phyloP scores from a whole-genome alignment of 2,329 filamentous ascomycete species.

The Chalaropsis thielavioides region DNA sequence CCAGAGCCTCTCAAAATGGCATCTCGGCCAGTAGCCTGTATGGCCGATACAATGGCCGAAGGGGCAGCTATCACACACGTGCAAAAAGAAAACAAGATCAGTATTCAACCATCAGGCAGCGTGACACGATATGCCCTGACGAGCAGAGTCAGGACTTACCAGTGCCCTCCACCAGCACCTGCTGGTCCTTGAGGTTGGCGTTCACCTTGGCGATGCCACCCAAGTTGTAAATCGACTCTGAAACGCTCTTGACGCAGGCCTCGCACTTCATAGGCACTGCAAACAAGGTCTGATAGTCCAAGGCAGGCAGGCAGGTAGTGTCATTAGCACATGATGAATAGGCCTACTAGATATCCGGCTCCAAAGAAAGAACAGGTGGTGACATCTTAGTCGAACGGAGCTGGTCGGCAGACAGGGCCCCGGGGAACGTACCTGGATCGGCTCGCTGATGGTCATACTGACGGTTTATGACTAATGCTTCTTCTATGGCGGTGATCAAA shows the following conservation, averaged over 20 bases:
- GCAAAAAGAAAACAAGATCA: not conserved
- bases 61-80: slow-evolving; percentile 48
- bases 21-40: slow-evolving; percentile 81
- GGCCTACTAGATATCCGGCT: not conserved
- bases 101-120: not conserved
- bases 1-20: slow-evolving; percentile 87
- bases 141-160: slow-evolving; percentile 31
- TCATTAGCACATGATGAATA: not conserved
- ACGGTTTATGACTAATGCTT: not conserved
- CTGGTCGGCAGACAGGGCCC: not conserved
- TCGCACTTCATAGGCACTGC: slow-evolving; percentile 90
- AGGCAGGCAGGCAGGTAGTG: not conserved
- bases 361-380: not conserved
- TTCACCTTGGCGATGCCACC: slow-evolving; percentile 71
- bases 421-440: slow-evolving; percentile 20
- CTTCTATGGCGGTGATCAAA: not conserved
- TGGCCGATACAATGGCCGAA: slow-evolving; percentile 75
- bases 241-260: slow-evolving; percentile 74
- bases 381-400: slow-evolving; percentile 16
- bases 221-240: slow-evolving; percentile 60
- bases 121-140: not conserved
- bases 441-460: slow-evolving; percentile 21
- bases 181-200: slow-evolving; percentile 66
- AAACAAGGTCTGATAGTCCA: slow-evolving; percentile 61
- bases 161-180: slow-evolving; percentile 75